These are phyloP conservation scores for Coemansia sp. DNA, from an alignment of 192 early-diverging fungal genomes.

Conservation along the genomic window DNA sequence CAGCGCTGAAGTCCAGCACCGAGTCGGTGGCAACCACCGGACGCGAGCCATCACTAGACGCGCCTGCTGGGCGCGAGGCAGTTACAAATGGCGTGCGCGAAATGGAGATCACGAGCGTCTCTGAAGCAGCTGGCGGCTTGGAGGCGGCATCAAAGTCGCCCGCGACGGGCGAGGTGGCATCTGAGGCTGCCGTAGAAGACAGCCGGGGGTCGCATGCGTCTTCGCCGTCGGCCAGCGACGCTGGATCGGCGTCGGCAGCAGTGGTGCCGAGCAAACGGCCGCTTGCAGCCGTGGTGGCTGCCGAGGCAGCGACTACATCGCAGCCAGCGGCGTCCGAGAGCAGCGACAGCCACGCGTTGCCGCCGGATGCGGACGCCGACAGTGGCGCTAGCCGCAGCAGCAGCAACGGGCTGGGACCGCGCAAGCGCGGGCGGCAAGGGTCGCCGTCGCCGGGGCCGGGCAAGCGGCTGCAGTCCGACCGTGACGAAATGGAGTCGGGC, in stretches of 20 bases:
- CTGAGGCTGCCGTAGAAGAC: neutral
- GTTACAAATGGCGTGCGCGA: slow-evolving; percentile 30
- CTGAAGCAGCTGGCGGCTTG: neutral
- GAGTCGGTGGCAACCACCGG: slow-evolving; percentile 8
- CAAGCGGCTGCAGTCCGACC: slow-evolving; percentile 1
- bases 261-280: slow-evolving; percentile 48
- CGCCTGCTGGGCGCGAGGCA: slow-evolving; percentile 4
- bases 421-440: slow-evolving; percentile 40
- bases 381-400: slow-evolving; percentile 3
- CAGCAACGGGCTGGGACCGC: slow-evolving; percentile 17
- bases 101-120: slow-evolving; percentile 26
- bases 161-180: neutral
- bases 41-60: slow-evolving; percentile 3
- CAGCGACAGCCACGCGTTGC: neutral
- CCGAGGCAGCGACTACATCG: neutral
- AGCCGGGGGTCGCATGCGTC: slow-evolving; percentile 3
- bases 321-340: neutral
- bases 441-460: slow-evolving; percentile 14
- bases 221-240: neutral
- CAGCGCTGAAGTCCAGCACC: slow-evolving; percentile 12
- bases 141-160: neutral
- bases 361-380: neutral
- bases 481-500: slow-evolving; percentile 30
- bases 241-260: neutral
- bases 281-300: slow-evolving; percentile 12